A percentile compares a stretch with the other conserved stretches of the same genome.
These are phyloP conservation scores for Aspergillus awamori DNA, from an alignment of 2,329 filamentous ascomycete species.

Conservation along the genomic window DNA sequence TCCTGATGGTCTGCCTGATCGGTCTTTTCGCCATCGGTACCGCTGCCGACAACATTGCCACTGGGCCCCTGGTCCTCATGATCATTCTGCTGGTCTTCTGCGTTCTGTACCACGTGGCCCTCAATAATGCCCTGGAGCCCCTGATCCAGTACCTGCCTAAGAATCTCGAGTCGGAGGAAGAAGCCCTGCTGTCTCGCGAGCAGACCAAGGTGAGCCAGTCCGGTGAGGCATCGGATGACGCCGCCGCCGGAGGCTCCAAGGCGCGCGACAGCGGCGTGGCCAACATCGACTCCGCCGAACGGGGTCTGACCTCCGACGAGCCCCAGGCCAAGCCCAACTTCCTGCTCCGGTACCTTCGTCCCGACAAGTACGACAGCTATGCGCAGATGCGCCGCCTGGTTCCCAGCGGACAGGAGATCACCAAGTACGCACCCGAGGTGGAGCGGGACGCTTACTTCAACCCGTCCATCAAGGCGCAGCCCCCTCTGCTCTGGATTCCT, in stretches of 20 bases:
- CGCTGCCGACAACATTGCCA: slow-evolving; percentile 62
- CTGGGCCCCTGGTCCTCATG: slow-evolving; percentile 75
- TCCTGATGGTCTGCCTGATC: slow-evolving; percentile 79
- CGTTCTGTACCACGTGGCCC: slow-evolving; percentile 70
- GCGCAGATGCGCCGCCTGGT: slow-evolving; percentile 69
- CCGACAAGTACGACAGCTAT: slow-evolving; percentile 76
- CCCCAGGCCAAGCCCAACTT: slow-evolving; percentile 39
- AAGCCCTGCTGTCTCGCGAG: slow-evolving; percentile 48
- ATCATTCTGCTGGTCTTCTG: slow-evolving; percentile 75
- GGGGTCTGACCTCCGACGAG: slow-evolving; percentile 33
- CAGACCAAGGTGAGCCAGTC: slow-evolving; percentile 21
- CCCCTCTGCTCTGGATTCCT: slow-evolving; percentile 83
- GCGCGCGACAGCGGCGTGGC: slow-evolving; percentile 28
- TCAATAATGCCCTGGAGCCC: slow-evolving; percentile 74
- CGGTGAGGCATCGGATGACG: slow-evolving; percentile 28
- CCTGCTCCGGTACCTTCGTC: slow-evolving; percentile 66
- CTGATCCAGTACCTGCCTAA: slow-evolving; percentile 78
- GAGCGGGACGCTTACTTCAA: slow-evolving; percentile 73
- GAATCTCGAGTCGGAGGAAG: slow-evolving; percentile 64
- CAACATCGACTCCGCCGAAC: slow-evolving; percentile 41
- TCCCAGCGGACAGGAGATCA: slow-evolving; percentile 58
- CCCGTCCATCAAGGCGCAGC: slow-evolving; percentile 64
- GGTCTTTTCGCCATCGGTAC: slow-evolving; percentile 76
- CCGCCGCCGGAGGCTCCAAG: slow-evolving; percentile 14
- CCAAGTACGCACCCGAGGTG: slow-evolving; percentile 63